phyloP scores from a whole-genome alignment of 805 yeast genomes.

The Saturnispora silvae region DNA sequence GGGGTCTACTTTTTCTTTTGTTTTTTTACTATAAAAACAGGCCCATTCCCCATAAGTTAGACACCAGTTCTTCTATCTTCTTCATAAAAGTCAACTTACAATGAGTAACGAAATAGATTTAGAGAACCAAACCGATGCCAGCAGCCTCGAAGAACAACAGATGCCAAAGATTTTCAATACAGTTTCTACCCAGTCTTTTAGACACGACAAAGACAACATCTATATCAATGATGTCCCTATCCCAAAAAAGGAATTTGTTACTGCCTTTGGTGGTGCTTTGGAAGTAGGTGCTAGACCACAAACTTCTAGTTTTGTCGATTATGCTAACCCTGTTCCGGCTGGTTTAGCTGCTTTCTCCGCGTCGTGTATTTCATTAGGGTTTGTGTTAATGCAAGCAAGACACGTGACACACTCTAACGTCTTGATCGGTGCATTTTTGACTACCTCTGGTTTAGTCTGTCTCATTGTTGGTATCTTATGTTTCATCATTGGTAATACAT shows the following conservation, averaged over 20 bases:
- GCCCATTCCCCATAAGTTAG: not conserved
- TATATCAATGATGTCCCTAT: constrained; percentile 34
- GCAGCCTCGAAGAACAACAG: not conserved
- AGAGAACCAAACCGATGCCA: constrained; percentile 16
- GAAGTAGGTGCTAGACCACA: constrained; percentile 30
- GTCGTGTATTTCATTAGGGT: constrained; percentile 37
- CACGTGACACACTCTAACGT: constrained; percentile 33
- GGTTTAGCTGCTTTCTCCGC: constrained; percentile 41
- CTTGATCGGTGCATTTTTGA: constrained; percentile 35
- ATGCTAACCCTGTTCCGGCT: constrained; percentile 42
- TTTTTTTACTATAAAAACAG: not conserved
- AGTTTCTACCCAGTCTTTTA: constrained; percentile 18
- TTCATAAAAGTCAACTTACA: too few species aligned
- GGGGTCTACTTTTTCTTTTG: not conserved
- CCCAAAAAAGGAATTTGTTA: constrained; percentile 43
- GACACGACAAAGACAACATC: constrained; percentile 32
- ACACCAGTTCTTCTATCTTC: too few species aligned
- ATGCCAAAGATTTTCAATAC: constrained; percentile 9
- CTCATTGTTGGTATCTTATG: constrained; percentile 43
- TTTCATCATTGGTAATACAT: constrained; percentile 39
- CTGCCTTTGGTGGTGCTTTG: constrained; percentile 56
- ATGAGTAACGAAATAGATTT: constrained; percentile 15
- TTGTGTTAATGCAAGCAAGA: constrained; percentile 37
- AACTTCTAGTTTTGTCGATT: constrained; percentile 18
- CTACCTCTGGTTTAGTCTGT: constrained; percentile 41